Base-by-base conservation (phyloP, 352 stramenopile species). In the Bremia lactucae region DNA sequence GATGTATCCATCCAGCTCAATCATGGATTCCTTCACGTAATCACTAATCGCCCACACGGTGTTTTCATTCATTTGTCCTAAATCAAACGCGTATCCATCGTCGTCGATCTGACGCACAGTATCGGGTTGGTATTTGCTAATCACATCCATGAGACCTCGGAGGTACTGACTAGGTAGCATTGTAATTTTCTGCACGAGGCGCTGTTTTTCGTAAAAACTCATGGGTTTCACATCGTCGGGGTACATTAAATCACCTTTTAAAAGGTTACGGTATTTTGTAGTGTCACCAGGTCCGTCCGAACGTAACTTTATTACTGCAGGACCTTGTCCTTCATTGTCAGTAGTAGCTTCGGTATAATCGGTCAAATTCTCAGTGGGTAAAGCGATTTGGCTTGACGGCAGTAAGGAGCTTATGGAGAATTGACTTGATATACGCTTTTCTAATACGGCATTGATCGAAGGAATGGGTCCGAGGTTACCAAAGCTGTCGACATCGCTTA, bases 61-160 rank as follows among this genome's bases (percentile, higher is more conserved):
- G 55, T 91, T 91, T 53, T 91, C 78, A 52, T 87, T 86, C 78
- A 91, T 91, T 49, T 88, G 78, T 7, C 77, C 78, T 14, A 91
- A 44, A 36, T 91, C 78, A 26, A 91, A 91, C 8, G 77, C 78
- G 51, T 91, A 91, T n/a, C 75, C 75, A 31, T 91, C 78, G 52
- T 91, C 78, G 44, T 91, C 78, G 37, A 91, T 77, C 60, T 91
- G 75, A 14, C 78, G 78, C 31, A 91, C 78, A 0, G 72, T 91
- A 46, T 91, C 78, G 0, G 76, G 75, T 45, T 91, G 78, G 49
- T 91, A 91, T 59, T 91, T 91, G 60, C 72, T 88, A 49, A 91
- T 91, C 9, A 91, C 76, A 42, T 91, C 78, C 66, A 91, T 88
- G 20, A 91, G 63, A 3, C 78, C 78, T 21, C 78, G 75, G 26